phyloP scores from a whole-genome alignment of 2,329 filamentous ascomycete species.

The Aspergillus ochraceoroseus region DNA sequence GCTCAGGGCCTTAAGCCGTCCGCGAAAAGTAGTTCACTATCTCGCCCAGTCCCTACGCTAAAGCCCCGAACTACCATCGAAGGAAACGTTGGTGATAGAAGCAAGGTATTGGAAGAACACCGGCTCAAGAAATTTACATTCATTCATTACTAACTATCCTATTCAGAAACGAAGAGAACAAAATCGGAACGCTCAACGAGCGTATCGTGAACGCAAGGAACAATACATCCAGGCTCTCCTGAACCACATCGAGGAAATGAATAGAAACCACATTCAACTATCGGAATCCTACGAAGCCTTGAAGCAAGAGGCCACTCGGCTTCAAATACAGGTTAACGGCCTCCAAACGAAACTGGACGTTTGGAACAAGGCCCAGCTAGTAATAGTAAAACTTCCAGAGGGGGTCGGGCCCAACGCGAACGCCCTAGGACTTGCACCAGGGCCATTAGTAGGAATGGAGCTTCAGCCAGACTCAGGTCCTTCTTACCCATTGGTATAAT shows the following conservation, averaged over 20 bases:
- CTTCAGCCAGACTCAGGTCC: too few species aligned
- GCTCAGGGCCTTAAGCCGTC: too few species aligned
- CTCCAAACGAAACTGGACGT: neutral
- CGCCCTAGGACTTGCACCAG: too few species aligned
- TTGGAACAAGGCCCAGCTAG: slow-evolving; percentile 2
- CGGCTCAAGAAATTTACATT: too few species aligned
- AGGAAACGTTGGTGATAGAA: too few species aligned
- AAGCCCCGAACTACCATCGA: too few species aligned
- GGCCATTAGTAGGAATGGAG: too few species aligned
- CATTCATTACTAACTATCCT: too few species aligned
- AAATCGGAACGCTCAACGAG: slow-evolving; percentile 1
- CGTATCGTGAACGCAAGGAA: slow-evolving; percentile 1
- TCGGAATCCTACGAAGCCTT: slow-evolving; percentile 1
- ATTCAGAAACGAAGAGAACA: slow-evolving; percentile 1
- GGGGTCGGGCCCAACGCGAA: neutral
- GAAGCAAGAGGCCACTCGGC: neutral
- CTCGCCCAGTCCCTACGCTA: too few species aligned
- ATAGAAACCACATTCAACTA: neutral
- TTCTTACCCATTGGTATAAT: too few species aligned
- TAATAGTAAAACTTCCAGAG: neutral
- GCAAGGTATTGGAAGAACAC: too few species aligned
- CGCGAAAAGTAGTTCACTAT: too few species aligned
- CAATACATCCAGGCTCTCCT: slow-evolving; percentile 3
- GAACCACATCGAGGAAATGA: slow-evolving; percentile 5
- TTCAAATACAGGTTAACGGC: neutral